phyloP scores from a whole-genome alignment of 495 filamentous ascomycete genomes.

The Amphirosellinia nigrospora region DNA sequence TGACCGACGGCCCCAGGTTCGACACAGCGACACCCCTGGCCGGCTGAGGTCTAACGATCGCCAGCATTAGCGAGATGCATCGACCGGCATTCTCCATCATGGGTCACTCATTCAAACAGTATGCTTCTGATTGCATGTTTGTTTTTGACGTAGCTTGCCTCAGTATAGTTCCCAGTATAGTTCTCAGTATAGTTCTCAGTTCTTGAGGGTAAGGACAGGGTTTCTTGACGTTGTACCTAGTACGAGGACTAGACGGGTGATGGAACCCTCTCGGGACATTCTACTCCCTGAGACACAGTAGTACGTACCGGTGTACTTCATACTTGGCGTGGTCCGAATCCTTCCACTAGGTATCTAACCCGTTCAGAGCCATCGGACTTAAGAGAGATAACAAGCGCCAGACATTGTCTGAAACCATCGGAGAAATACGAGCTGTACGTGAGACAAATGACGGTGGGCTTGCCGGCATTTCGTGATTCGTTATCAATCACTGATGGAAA shows the following conservation, averaged over 20 bases:
- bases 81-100: not conserved
- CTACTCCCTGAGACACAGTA: not conserved
- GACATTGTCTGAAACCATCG: not conserved
- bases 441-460: not conserved
- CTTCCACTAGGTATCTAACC: not conserved
- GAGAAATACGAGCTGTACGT: constrained; percentile 1
- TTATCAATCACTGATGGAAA: not conserved
- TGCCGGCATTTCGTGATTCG: not conserved
- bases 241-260: not conserved
- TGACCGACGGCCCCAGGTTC: constrained; percentile 2
- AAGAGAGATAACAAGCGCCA: not conserved
- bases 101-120: not conserved
- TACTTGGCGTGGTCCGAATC: not conserved
- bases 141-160: not conserved
- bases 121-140: not conserved
- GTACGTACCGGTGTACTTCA: not conserved
- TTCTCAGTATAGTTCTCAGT: not conserved
- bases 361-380: not conserved
- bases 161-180: not conserved
- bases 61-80: not conserved
- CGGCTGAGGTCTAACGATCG: not conserved
- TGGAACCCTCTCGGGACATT: not conserved
- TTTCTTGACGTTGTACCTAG: not conserved
- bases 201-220: not conserved
- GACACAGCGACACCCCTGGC: not conserved